phyloP scores from a whole-genome alignment of 768 basidiomycete genomes.

The Lentinula detonsa region DNA sequence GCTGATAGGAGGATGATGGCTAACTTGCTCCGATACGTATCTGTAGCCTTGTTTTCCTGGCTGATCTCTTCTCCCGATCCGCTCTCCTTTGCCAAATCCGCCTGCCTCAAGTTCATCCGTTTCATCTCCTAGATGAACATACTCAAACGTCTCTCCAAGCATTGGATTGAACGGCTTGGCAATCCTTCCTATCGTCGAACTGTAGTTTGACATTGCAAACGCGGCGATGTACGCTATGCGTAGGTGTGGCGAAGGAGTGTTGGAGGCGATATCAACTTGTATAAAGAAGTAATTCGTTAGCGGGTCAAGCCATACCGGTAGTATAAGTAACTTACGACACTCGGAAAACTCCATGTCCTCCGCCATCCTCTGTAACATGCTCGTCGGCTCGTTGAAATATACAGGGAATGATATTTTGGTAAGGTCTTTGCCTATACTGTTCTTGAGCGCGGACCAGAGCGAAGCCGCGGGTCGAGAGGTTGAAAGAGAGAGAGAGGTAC shows the following conservation, averaged over 20 bases:
- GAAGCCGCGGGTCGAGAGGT: slow-evolving; percentile 87
- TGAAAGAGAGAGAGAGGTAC: slow-evolving; percentile 53
- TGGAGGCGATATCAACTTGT: slow-evolving; percentile 78
- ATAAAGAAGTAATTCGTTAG: neutral
- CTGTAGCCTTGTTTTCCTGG: slow-evolving; percentile 61
- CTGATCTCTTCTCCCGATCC: neutral
- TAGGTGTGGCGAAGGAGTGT: slow-evolving; percentile 68
- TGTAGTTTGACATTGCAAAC: slow-evolving; percentile 98
- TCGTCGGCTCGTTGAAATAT: slow-evolving; percentile 90
- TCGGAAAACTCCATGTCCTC: slow-evolving; percentile 99
- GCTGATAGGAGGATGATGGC: slow-evolving; percentile 94
- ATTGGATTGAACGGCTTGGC: slow-evolving; percentile 98
- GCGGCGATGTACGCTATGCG: slow-evolving; percentile 91
- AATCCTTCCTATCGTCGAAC: slow-evolving; percentile 91
- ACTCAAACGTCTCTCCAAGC: slow-evolving; percentile 94
- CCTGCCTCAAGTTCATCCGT: neutral
- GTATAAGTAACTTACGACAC: slow-evolving; percentile 50
- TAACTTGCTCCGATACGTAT: slow-evolving; percentile 95
- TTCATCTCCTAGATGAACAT: slow-evolving; percentile 61
- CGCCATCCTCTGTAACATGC: slow-evolving; percentile 96
- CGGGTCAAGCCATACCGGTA: neutral
- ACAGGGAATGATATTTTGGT: slow-evolving; percentile 96
- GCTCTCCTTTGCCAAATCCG: neutral
- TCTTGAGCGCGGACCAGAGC: slow-evolving; percentile 92
- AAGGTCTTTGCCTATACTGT: slow-evolving; percentile 93